Evolutionary conservation across 116 monocot genomes (phyloP).

Genomic region (Dioscorea cayenensis): DNA sequence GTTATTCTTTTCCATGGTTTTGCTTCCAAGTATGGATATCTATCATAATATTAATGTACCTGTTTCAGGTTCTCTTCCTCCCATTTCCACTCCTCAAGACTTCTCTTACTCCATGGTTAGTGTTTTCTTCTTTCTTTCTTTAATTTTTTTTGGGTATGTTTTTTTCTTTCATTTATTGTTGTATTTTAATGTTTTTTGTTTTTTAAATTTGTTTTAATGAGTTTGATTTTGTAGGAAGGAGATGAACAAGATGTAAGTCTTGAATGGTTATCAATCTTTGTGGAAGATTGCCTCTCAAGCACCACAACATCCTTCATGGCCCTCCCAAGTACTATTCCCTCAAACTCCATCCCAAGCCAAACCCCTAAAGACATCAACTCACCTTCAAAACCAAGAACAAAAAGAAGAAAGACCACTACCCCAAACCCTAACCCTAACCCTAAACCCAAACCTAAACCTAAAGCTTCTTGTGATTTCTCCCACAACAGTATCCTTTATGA

Average conservation of each 20-base stretch:
- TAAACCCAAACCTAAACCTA: neutral
- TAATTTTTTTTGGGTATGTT: neutral
- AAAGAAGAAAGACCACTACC: constrained; percentile 24
- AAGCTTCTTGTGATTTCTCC: neutral
- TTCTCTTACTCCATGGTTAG: neutral
- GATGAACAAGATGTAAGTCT: constrained; percentile 36
- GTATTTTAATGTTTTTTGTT: neutral
- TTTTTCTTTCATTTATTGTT: neutral
- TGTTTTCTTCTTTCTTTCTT: neutral
- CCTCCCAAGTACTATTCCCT: neutral
- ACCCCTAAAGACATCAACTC: constrained; percentile 1
- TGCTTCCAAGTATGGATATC: constrained; percentile 3
- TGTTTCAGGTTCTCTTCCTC: constrained; percentile 4
- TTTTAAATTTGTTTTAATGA: neutral
- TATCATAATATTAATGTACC: constrained; percentile 11
- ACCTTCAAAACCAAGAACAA: constrained; percentile 26
- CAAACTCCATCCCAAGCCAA: constrained; percentile 3
- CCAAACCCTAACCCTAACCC: neutral
- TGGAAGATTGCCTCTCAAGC: constrained; percentile 64
- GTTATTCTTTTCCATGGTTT: neutral
- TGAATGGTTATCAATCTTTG: constrained; percentile 58
- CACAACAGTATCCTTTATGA: constrained; percentile 4
- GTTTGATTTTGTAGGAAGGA: constrained; percentile 28
- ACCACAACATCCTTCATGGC: constrained; percentile 12
- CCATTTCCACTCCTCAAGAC: no score